Base-by-base conservation (phyloP, 352 stramenopile species). In the Globisporangium cystogenes region DNA sequence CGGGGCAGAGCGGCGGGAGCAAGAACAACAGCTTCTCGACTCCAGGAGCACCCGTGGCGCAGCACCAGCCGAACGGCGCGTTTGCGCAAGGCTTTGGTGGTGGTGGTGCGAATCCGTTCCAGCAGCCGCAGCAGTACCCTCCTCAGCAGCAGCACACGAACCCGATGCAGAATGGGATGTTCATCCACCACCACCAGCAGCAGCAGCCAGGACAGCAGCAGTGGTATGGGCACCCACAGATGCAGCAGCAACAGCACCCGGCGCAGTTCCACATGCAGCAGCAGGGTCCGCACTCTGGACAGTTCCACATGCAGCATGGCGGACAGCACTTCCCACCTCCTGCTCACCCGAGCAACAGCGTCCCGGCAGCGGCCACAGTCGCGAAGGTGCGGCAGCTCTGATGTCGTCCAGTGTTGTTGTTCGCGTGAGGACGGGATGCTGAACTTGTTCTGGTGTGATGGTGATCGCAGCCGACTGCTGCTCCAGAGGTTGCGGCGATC, bases 191-290 rank as follows among this genome's bases (percentile, higher is more conserved):
- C 27, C 57, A 56, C 37, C 55, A 61, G 23, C 35, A 47, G 36
- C 57, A 56, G n/a, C 58, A 55, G 27, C 60, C 62, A 39, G 60
- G 70, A 42, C 74, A 76, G 37, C 71, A 81, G 36, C 75, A 83
- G 52, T 77, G 69, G 67, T 67, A 67, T 33, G 65, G 67, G 12
- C 67, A 70, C 40, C 51, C 58, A 15, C 36, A 42, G 36, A 42
- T 42, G 7, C 60, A 64, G 45, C 64, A 61, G 21, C 71, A 71
- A 18, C 57, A 64, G 20, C 54, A 51, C 20, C 37, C 49, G 44
- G 61, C 58, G 41, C 67, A 72, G 18, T 35, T 48, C 11, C 37
- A 36, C 41, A 52, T 57, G 27, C 68, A 81, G 27, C 64, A 62
- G 27, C 50, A 61, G 69, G 35, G 59, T 67, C 59, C 57, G 26